Base-by-base conservation (phyloP, 2,329 filamentous ascomycete species). In the Sclerotiophoma versabilis region DNA sequence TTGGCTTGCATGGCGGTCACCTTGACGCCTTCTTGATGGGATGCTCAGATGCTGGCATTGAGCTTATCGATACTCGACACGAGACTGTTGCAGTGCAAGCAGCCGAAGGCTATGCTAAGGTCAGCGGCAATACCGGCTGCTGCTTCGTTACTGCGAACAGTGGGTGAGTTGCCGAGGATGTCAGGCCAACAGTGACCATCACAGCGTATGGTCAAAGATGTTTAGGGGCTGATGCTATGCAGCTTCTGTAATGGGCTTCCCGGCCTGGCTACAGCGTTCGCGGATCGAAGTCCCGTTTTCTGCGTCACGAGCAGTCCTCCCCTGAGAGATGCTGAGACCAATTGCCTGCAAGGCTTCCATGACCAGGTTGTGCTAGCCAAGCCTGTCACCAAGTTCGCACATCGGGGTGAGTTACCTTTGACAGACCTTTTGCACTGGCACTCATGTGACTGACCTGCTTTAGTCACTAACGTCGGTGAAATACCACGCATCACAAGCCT, bases 131-230 rank as follows among this genome's bases (percentile, higher is more conserved):
- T 49, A 72, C 77, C 9, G 79, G 77, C 9, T 74, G 76, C n/a
- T 77, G 75, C 51, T 81, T 81, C 49, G 74, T 81, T 2, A 81
- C 79, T 10, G 78, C 79, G 0, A 81, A 81, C 44, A 80, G 78
- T 56, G 78, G 78, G 78, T 79, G 55, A 49, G 74, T 58, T 10
- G 32, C 4, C 17, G 5, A 22, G n/a, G n/a, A n/a, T n/a, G n/a
- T n/a, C n/a, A n/a, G n/a, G n/a, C n/a, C n/a, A n/a, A n/a, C n/a
- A n/a, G n/a, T n/a, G n/a, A n/a, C n/a, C n/a, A n/a, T n/a, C n/a
- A n/a, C n/a, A n/a, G n/a, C n/a, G n/a, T 5, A 29, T 10, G 12
- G 10, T 19, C 25, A 12, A 15, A 27, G 12, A 25, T 5, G 7
- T 12, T 10, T 29, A 14, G 7, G 1, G 4, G 27, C 42, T 59